Base-by-base conservation (phyloP, 1,284 basidiomycete species). In the Naganishia albida region DNA sequence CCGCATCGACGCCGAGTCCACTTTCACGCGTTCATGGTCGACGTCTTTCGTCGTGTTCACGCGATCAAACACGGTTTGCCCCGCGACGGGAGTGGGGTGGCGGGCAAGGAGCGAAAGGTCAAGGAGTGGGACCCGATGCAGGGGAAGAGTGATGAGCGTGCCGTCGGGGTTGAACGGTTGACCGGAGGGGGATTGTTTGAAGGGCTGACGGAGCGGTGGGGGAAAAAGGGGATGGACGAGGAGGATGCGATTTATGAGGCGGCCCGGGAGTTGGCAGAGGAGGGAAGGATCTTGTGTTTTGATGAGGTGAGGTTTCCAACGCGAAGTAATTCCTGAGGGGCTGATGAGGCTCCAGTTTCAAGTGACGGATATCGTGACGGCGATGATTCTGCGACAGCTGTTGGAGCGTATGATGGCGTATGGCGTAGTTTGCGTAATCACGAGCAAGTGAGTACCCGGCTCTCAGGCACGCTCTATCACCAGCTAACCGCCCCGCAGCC, bases 1-100 rank as follows among this genome's bases (percentile, higher is more conserved):
- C 57, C 69, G 15, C 70, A 85, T 67, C 92, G 91, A 75, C 88
- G 89, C 44, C 85, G 95, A 42, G 91, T 97, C 20, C 95, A 99
- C 78, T 99, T 99, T 75, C 93, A 96, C 74, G 89, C 91, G 0
- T 99, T 99, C 82, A 99, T 99, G 96, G 88, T 98, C 69, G 95
- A 99, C 74, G 93, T 97, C 26, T 91, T 98, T 77, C 95, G 95
- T 75, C 87, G 93, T 12, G 81, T 95, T 6, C 93, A 96, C 72
- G 86, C 86, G 1, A 85, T 87, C 50, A 91, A 91, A 80, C 78
- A 65, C 28, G 67, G 67, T 0, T 52, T 56, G 20, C 64, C 56
- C 6, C 51, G 49, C 23, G 49, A 54, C 28, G 42, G 23, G n/a
- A 38, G 44, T 26, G 52, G 60, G 20, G n/a, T n/a, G n/a, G n/a